These are phyloP conservation scores for Pichia exigua DNA, from an alignment of 805 yeast genomes.

Conservation along the genomic window DNA sequence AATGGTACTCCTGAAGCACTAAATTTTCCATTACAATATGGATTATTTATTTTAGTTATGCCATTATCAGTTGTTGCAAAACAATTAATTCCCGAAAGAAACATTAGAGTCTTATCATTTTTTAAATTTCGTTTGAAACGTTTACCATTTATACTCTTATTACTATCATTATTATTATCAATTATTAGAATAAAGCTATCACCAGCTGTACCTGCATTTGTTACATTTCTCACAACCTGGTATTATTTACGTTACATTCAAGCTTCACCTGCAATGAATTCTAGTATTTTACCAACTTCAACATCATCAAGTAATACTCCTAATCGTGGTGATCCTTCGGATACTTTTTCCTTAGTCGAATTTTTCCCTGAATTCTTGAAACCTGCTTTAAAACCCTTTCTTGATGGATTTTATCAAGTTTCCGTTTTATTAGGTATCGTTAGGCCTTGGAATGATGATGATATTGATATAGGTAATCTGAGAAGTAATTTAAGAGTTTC, in stretches of 20 bases:
- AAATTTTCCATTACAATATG: constrained; percentile 43
- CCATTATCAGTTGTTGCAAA: constrained; percentile 51
- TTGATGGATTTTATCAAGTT: constrained; percentile 34
- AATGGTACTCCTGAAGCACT: constrained; percentile 32
- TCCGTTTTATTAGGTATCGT: constrained; percentile 39
- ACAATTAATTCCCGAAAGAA: constrained; percentile 53
- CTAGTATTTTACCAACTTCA: constrained; percentile 30
- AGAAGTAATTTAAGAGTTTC: constrained; percentile 58
- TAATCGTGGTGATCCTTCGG: constrained; percentile 79
- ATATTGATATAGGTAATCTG: constrained; percentile 65
- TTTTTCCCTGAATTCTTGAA: constrained; percentile 69
- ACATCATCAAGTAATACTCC: constrained; percentile 23
- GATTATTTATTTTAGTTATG: constrained; percentile 39
- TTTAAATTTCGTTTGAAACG: constrained; percentile 16
- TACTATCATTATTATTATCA: constrained; percentile 23
- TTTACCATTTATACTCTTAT: constrained; percentile 15
- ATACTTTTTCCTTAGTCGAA: constrained; percentile 73
- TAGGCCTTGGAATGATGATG: constrained; percentile 58
- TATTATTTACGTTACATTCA: constrained; percentile 73
- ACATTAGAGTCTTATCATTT: constrained; percentile 36
- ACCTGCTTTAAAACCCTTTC: constrained; percentile 44
- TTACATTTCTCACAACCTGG: constrained; percentile 66
- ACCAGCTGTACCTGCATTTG: constrained; percentile 49
- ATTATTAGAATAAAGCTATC: constrained; percentile 31
- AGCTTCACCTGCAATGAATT: constrained; percentile 27